Conservation (phyloP, 306 rosid species). For the Castanea sativa region DNA sequence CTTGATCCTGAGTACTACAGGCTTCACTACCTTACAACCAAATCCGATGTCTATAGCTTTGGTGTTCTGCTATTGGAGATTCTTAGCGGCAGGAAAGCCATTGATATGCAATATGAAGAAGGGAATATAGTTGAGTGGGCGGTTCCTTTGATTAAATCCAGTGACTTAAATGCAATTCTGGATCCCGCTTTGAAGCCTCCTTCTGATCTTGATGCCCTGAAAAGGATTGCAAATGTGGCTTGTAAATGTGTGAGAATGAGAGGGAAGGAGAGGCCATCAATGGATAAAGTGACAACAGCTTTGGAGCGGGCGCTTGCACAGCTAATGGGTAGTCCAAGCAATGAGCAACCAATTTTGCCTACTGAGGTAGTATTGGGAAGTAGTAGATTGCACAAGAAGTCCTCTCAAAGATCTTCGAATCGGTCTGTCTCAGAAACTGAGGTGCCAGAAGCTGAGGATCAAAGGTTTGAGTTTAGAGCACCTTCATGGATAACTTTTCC, state of each 20-base stretch:
- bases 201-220: conserved; percentile 72
- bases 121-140: conserved; percentile 97
- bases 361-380: conserved; percentile 94
- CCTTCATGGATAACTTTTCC: conserved; percentile 98
- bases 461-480: conserved; percentile 81
- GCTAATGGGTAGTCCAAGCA: conserved; percentile 89
- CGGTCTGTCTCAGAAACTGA: conserved; percentile 75
- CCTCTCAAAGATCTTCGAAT: conserved; percentile 84
- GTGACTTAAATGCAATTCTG: conserved; percentile 50
- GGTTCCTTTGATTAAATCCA: conserved; percentile 76
- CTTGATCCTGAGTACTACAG: conserved; percentile 97
- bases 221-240: conserved; percentile 88
- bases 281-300: conserved; percentile 95
- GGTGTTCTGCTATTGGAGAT: conserved; percentile 87
- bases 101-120: conserved; percentile 88
- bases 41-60: conserved; percentile 93
- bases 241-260: conserved; percentile 94
- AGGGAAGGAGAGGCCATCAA: conserved; percentile 95
- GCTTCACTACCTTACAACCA: conserved; percentile 94
- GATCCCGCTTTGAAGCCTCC: conserved; percentile 78
- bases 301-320: conserved; percentile 81
- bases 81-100: conserved; percentile 90
- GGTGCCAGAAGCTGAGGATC: conserved; percentile 73
- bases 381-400: conserved; percentile 80
- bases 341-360: conserved; percentile 91